Percentiles rank a stretch among this genome's conserved stretches.
Evolutionary conservation across 139 green algal genomes (phyloP).

Genomic region (Chlamydomonas eustigma): DNA sequence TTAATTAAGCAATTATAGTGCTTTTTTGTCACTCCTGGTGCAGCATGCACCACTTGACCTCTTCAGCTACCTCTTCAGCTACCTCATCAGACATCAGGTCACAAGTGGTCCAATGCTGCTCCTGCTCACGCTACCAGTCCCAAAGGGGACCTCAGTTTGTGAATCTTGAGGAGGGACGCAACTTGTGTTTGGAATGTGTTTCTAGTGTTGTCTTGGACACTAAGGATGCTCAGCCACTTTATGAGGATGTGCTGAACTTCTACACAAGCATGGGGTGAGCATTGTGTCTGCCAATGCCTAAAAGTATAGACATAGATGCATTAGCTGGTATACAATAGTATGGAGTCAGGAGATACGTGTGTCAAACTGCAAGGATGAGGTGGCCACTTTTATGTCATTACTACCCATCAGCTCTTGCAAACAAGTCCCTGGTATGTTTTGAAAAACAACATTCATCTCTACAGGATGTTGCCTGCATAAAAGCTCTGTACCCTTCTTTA

Average conservation of each 20-base stretch:
- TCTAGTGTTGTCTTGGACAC: conserved; percentile 73
- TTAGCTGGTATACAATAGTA: too few relatives aligned
- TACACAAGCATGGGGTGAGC: neutral
- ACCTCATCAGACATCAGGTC: neutral
- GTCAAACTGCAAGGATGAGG: too few relatives aligned
- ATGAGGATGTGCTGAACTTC: conserved; percentile 49
- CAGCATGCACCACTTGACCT: neutral
- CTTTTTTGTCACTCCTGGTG: neutral
- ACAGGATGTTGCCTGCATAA: too few relatives aligned
- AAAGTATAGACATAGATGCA: too few relatives aligned
- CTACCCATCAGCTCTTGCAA: too few relatives aligned
- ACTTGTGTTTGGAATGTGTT: conserved; percentile 79
- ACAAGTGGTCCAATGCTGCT: neutral
- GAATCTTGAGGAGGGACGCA: conserved; percentile 51
- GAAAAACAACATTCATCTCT: too few relatives aligned
- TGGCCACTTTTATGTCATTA: too few relatives aligned
- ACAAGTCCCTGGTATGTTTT: too few relatives aligned
- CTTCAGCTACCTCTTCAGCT: neutral
- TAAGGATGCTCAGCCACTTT: conserved; percentile 70
- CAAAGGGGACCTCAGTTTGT: neutral
- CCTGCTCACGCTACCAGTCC: neutral
- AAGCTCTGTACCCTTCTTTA: too few relatives aligned
- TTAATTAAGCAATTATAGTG: neutral
- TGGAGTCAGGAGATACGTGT: too few relatives aligned
- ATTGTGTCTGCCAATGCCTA: too few relatives aligned